Percentiles rank a stretch among this genome's conserved stretches.
phyloP scores from a whole-genome alignment of 345 rosid genomes.

The Salix exigua region DNA sequence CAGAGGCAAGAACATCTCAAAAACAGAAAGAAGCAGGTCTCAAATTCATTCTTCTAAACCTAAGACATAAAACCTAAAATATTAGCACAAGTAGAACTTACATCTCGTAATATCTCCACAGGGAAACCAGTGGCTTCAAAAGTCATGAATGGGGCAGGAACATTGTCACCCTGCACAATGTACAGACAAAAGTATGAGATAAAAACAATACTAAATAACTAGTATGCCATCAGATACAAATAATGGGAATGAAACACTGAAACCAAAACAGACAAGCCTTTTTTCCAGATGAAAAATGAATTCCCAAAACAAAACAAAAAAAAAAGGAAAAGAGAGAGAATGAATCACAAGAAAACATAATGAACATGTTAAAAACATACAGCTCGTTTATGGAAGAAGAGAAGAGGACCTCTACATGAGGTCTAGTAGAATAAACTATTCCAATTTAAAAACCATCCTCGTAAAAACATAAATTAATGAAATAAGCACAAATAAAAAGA shows the following conservation, averaged over 20 bases:
- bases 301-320: not conserved
- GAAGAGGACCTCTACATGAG: too few relatives aligned
- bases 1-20: conserved; percentile 21
- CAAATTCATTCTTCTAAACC: conserved; percentile 22
- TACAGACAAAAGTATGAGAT: conserved; percentile 7
- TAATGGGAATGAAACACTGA: conserved; percentile 6
- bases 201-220: conserved; percentile 3
- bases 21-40: conserved; percentile 21
- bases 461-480: too few relatives aligned
- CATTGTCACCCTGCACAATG: conserved; percentile 72
- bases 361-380: too few relatives aligned
- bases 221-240: not conserved
- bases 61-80: conserved; percentile 16
- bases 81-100: conserved; percentile 31
- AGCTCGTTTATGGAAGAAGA: too few relatives aligned
- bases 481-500: too few relatives aligned
- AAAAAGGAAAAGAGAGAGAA: not conserved
- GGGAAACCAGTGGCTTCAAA: conserved; percentile 92
- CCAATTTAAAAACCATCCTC: too few relatives aligned
- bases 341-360: not conserved
- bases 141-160: conserved; percentile 89
- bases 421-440: too few relatives aligned
- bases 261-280: not conserved
- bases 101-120: conserved; percentile 88
- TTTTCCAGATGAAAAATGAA: too few relatives aligned